Evolutionary conservation across 2,329 filamentous ascomycete species (phyloP).

Genomic region (Penicillium sp.): DNA sequence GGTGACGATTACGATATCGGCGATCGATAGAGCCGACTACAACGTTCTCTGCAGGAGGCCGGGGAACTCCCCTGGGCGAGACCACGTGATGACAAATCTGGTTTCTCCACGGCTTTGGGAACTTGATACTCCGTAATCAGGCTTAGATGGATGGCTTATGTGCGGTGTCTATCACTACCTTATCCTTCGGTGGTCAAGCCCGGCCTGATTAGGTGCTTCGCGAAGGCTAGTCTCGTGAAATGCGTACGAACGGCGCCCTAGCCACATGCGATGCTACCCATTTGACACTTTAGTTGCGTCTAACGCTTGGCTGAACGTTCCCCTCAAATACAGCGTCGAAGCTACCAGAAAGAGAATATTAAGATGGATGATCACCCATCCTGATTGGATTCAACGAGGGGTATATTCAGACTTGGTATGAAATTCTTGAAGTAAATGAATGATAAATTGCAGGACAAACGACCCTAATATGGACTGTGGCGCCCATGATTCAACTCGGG

Average conservation of each 20-base stretch:
- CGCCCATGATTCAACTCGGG: background rate
- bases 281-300: too few species aligned
- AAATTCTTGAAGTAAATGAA: background rate
- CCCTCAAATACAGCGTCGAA: too few species aligned
- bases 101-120: background rate
- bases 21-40: conserved; percentile 6
- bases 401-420: background rate
- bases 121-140: background rate
- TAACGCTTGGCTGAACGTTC: too few species aligned
- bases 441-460: background rate
- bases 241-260: too few species aligned
- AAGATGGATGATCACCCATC: background rate
- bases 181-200: too few species aligned
- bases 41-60: background rate
- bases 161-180: too few species aligned
- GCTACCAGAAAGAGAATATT: too few species aligned
- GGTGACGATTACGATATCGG: conserved; percentile 16
- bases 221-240: too few species aligned
- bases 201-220: too few species aligned
- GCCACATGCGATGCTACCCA: too few species aligned
- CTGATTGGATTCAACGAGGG: background rate
- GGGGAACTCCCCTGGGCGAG: background rate
- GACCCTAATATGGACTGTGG: too few species aligned
- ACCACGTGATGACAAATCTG: conserved; percentile 20
- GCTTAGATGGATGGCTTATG: too few species aligned